Conservation (phyloP, 768 basidiomycete genomes). For the Collybiopsis luxurians region DNA sequence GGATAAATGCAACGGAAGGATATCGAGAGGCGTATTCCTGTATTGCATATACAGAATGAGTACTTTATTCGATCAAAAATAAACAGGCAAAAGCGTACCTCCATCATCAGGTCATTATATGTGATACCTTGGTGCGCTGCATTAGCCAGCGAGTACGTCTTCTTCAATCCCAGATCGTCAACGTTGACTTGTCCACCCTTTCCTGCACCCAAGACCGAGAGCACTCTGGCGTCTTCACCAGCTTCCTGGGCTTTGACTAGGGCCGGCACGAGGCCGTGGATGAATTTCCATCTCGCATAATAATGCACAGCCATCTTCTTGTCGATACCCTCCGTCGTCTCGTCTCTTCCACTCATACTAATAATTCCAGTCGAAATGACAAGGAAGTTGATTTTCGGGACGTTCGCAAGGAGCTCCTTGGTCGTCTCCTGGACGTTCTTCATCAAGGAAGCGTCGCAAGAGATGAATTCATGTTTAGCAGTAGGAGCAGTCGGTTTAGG, state of each 20-base stretch:
- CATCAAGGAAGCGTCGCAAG: conserved; percentile 30
- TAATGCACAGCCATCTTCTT: conserved; percentile 28
- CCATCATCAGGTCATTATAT: not conserved
- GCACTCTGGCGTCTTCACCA: conserved; percentile 32
- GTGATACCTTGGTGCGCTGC: not conserved
- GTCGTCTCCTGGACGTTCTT: conserved; percentile 24
- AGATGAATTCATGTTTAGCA: conserved; percentile 27
- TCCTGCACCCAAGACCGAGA: conserved; percentile 24
- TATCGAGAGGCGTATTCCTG: not conserved
- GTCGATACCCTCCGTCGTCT: conserved; percentile 30
- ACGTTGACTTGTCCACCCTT: conserved; percentile 22
- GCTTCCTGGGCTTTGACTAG: conserved; percentile 27
- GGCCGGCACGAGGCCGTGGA: conserved; percentile 27
- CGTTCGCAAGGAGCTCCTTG: conserved; percentile 18
- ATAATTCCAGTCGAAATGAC: conserved; percentile 22
- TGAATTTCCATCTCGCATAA: conserved; percentile 33
- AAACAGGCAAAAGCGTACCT: not conserved
- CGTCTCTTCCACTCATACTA: conserved; percentile 24
- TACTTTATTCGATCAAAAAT: too few relatives aligned
- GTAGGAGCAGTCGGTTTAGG: conserved; percentile 17
- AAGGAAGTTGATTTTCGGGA: conserved; percentile 22
- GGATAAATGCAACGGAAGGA: not conserved
- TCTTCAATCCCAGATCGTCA: conserved; percentile 15
- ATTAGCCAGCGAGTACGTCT: not conserved
- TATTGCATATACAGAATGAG: not conserved